These are phyloP conservation scores for Pseudogymnoascus sp. DNA, from an alignment of 2,329 filamentous ascomycete genomes.

Conservation along the genomic window DNA sequence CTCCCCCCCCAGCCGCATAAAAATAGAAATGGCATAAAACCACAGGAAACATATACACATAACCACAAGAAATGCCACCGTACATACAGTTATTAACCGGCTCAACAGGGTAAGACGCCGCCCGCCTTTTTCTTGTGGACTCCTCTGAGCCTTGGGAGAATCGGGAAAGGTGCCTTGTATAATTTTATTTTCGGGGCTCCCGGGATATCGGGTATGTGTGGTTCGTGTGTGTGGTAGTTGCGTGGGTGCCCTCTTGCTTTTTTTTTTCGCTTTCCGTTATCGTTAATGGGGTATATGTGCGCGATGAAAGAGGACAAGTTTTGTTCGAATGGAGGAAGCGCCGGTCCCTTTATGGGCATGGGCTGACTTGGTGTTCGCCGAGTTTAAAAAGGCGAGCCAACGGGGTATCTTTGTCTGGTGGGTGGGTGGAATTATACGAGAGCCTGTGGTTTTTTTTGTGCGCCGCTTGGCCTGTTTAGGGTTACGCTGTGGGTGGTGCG, in stretches of 20 bases:
- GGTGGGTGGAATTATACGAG: background rate
- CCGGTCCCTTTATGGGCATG: background rate
- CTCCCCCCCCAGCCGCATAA: background rate
- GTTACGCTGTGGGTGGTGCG: background rate
- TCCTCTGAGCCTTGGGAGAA: background rate
- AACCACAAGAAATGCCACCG: background rate
- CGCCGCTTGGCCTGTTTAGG: background rate
- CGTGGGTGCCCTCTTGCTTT: background rate
- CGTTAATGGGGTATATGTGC: background rate
- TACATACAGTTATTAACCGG: background rate
- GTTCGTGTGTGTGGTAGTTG: background rate
- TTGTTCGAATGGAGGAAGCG: constrained; percentile 1
- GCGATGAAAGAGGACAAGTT: constrained; percentile 5
- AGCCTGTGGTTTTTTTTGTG: background rate
- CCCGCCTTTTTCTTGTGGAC: background rate
- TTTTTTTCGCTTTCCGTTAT: background rate
- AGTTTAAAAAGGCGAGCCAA: too few species aligned
- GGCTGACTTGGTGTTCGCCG: too few species aligned
- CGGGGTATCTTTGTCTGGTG: too few species aligned
- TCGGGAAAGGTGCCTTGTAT: background rate
- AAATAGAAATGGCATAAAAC: background rate
- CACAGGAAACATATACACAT: background rate
- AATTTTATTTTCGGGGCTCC: background rate
- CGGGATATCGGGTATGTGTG: background rate
- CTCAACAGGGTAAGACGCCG: background rate